Base-by-base conservation (phyloP, 1,284 basidiomycete genomes). In the Lentinus polychrous region DNA sequence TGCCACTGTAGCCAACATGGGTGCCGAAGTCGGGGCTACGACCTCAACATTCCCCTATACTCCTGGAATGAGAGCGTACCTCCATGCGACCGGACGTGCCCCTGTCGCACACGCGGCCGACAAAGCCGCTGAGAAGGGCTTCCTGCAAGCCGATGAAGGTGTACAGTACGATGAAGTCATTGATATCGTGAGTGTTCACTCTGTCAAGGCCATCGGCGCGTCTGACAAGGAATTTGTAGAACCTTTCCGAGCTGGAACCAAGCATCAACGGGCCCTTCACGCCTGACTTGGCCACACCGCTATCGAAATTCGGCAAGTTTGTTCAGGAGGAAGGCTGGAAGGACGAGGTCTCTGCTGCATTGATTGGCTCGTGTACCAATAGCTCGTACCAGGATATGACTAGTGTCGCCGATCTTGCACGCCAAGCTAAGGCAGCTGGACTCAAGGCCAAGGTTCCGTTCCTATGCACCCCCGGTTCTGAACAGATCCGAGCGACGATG, bases 351-450 rank as follows among this genome's bases (percentile, higher is more conserved):
- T 88, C 90, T 22, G 94, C 94, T 22, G 86, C 83, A 34, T 75
- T 98, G 32, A 99, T 99, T 61, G 96, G 96, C 18, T 95, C 92
- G 37, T 99, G 96, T 69, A 99, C 96, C 37, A 99, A 99, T 70
- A 94, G 91, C 54, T 94, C 91, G 8, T 97, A 97, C 61, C 90
- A 94, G 66, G 92, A 94, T 64, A 90, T 95, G 91, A 86, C 89
- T 4, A 79, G 91, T 50, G 95, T 95, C 44, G 91, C 93, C 20
- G 86, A 92, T 56, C 81, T 99, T 49, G 95, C 95, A 12, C 72
- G 80, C 58, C 96, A 99, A 70, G 96, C 95, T 3, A 86, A 85
- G 62, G 76, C 74, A 49, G 91, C 81, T 38, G 92, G 94, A 23
- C 69, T 98, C 47, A 83, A 76, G 52, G 76, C 88, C 49, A 86